phyloP scores from a whole-genome alignment of 768 basidiomycete species.

The Lentinula lateritia region DNA sequence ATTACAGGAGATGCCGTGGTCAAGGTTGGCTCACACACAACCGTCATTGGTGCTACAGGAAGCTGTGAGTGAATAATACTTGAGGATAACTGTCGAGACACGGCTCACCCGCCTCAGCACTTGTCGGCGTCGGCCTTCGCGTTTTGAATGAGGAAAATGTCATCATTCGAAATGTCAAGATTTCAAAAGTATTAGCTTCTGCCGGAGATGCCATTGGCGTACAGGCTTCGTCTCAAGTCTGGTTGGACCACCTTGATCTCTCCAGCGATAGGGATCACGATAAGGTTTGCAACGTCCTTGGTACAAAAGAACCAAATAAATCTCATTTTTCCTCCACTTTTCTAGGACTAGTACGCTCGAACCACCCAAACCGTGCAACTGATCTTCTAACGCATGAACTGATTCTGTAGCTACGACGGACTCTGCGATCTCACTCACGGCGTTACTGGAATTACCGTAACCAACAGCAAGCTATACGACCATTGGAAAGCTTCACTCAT shows the following conservation, averaged over 20 bases:
- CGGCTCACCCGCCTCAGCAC: conserved; percentile 19
- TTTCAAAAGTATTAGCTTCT: conserved; percentile 39
- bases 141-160: conserved; percentile 37
- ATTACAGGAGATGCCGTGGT: conserved; percentile 40
- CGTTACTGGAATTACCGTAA: conserved; percentile 33
- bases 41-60: conserved; percentile 33
- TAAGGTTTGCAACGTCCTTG: conserved; percentile 22
- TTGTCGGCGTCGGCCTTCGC: conserved; percentile 40
- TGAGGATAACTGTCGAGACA: not conserved
- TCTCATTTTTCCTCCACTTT: not conserved
- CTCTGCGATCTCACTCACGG: conserved; percentile 42
- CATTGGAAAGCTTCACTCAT: conserved; percentile 44
- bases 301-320: not conserved
- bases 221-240: conserved; percentile 34
- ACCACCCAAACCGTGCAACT: not conserved
- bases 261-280: conserved; percentile 40
- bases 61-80: conserved; percentile 23
- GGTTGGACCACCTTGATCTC: conserved; percentile 41
- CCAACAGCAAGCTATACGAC: conserved; percentile 28
- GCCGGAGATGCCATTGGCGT: conserved; percentile 42
- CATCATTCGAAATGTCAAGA: conserved; percentile 45
- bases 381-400: not conserved
- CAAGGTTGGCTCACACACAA: conserved; percentile 38
- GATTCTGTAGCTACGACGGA: conserved; percentile 33
- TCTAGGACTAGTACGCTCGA: conserved; percentile 24